Base-by-base conservation (phyloP, 805 yeast species). In the Ogataea wickerhamii region DNA sequence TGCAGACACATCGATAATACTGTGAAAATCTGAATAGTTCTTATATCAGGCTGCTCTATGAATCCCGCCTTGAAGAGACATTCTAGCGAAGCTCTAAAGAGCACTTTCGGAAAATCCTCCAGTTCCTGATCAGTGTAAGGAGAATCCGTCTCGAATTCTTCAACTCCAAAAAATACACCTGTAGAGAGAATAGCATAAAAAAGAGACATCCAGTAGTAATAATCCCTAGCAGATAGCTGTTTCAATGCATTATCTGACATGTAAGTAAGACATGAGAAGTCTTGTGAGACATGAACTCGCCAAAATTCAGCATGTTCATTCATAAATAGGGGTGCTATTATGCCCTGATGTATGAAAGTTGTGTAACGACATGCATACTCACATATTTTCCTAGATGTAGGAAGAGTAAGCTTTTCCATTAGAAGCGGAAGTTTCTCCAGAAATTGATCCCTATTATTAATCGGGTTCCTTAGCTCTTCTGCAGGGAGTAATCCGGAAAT, bases 171-270 rank as follows among this genome's bases (percentile, higher is more conserved):
- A 31, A 43, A 48, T 11, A 48, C 29, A 3, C 58, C 58, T 1
- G 53, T 42, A 12, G 53, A 48, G 2, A 54, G 35, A 11, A 48
- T 44, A 8, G 55, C 46, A 32, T 52, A 51, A 27, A 43, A 49
- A 2, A 52, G 41, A 2, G 58, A 43, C 47, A 54, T 47, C 58
- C 57, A 52, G 34, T 48, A 54, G 27, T 51, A 48, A 18, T 52
- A 51, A 30, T 54, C 56, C 32, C 39, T 34, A 2, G 47, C 24
- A 5, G 49, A 41, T 20, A 29, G 27, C 1, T 17, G 12, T 19
- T 48, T 51, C 25, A 49, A 27, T 11, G 27, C 31, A 31, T 41
- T 41, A 7, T 38, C 28, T 11, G 35, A 28, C 6, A 42, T 28
- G 31, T 48, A 44, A 12, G 25, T 24, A 18, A 52, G 20, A 20